These are phyloP conservation scores for Dictyostelium capitatum DNA, from an alignment of 78 protist species.

Conservation along the genomic window DNA sequence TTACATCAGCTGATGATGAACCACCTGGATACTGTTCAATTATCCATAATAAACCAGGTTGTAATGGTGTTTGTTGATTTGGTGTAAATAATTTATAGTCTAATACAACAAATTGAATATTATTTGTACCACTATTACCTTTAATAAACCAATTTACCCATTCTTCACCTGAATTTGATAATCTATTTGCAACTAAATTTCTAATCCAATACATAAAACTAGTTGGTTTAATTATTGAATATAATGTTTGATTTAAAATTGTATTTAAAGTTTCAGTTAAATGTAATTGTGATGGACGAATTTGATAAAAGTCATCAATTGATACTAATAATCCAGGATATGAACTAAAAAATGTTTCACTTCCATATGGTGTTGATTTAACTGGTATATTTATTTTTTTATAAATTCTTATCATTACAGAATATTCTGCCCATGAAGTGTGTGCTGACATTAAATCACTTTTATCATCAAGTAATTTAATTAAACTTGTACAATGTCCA, in stretches of 20 bases:
- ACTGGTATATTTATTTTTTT: slow-evolving; percentile 47
- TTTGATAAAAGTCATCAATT: slow-evolving; percentile 59
- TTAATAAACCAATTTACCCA: slow-evolving; percentile 25
- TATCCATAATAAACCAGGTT: slow-evolving; percentile 37
- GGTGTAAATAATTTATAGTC: slow-evolving; percentile 65
- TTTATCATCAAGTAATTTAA: slow-evolving; percentile 15
- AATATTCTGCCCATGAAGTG: slow-evolving; percentile 42
- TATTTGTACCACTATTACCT: slow-evolving; percentile 51
- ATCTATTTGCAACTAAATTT: slow-evolving; percentile 47
- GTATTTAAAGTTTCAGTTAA: slow-evolving; percentile 58
- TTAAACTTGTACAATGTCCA: slow-evolving; percentile 59
- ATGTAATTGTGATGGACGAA: slow-evolving; percentile 43
- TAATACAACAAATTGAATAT: slow-evolving; percentile 38
- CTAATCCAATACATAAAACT: slow-evolving; percentile 51
- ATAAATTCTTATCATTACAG: slow-evolving; percentile 47
- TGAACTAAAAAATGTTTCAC: slow-evolving; percentile 50
- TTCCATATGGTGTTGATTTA: slow-evolving; percentile 56
- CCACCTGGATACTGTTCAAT: slow-evolving; percentile 69
- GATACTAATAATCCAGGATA: slow-evolving; percentile 62
- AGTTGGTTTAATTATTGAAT: slow-evolving; percentile 4
- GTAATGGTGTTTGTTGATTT: not conserved
- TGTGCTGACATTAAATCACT: slow-evolving; percentile 32
- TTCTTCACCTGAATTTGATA: slow-evolving; percentile 31
- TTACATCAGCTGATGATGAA: slow-evolving; percentile 48
- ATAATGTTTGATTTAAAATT: slow-evolving; percentile 46